These are phyloP conservation scores for Plasmodium adleri DNA, from an alignment of 169 alveolate species.

Conservation along the genomic window DNA sequence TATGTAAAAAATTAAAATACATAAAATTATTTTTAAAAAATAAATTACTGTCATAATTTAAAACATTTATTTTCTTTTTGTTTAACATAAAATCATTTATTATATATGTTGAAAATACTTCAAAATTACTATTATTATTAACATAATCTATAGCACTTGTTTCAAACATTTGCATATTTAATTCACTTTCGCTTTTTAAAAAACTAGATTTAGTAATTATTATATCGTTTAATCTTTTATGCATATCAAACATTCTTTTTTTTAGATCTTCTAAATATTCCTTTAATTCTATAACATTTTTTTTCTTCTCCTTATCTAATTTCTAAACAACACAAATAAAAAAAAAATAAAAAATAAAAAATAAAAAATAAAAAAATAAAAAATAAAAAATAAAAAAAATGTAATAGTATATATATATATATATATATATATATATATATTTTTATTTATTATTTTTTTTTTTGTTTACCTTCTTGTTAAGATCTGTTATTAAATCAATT, in stretches of 20 bases:
- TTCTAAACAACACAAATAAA: constrained; percentile 13
- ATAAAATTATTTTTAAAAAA: constrained; percentile 53
- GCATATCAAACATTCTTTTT: constrained; percentile 15
- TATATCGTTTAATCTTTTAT: constrained; percentile 30
- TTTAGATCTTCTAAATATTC: constrained; percentile 28
- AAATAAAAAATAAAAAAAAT: not conserved
- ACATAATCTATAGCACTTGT: constrained; percentile 15
- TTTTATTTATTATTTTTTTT: no score
- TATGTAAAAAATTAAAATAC: constrained; percentile 36
- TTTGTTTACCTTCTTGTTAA: constrained; percentile 48
- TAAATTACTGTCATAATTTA: constrained; percentile 48
- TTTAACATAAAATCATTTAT: constrained; percentile 58
- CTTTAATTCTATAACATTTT: constrained; percentile 11
- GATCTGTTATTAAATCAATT: constrained; percentile 49
- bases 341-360: no score
- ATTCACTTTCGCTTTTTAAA: constrained; percentile 15
- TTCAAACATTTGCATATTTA: constrained; percentile 18
- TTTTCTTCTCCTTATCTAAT: constrained; percentile 34
- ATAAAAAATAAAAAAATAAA: not conserved
- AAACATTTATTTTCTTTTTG: constrained; percentile 50
- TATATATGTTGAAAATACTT: constrained; percentile 41
- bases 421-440: not conserved
- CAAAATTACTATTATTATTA: constrained; percentile 26
- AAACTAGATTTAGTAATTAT: constrained; percentile 5
- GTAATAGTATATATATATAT: not conserved